Evolutionary conservation across 2,329 filamentous ascomycete species (phyloP).

Genomic region (Fusarium paranaense): DNA sequence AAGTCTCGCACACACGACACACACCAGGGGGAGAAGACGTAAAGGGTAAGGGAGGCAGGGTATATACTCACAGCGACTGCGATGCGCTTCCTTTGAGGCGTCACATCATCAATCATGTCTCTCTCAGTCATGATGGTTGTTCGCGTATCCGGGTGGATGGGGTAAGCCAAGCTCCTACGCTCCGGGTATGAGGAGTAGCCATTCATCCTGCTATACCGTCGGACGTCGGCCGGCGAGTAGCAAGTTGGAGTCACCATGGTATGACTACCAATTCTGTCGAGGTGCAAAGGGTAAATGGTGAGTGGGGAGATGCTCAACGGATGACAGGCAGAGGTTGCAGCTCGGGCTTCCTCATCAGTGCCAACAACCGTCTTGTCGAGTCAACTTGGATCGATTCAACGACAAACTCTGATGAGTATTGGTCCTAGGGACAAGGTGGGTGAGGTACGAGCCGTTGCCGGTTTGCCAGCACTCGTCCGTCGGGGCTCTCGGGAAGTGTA

Average conservation of each 20-base stretch:
- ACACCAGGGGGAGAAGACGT: constrained; percentile 28
- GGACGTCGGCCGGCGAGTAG: constrained; percentile 34
- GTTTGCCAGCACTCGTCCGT: constrained; percentile 34
- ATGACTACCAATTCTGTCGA: neutral
- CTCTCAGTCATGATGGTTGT: constrained; percentile 46
- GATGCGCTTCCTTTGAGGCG: constrained; percentile 67
- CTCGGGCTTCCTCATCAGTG: constrained; percentile 25
- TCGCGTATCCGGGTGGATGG: constrained; percentile 33
- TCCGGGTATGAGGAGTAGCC: constrained; percentile 39
- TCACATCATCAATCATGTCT: constrained; percentile 49
- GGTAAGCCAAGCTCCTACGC: constrained; percentile 32
- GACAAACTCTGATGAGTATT: neutral
- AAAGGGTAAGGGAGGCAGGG: neutral
- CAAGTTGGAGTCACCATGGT: constrained; percentile 38
- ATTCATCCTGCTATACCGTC: constrained; percentile 29
- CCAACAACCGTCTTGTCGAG: constrained; percentile 3
- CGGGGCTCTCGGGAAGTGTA: constrained; percentile 12
- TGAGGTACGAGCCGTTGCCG: constrained; percentile 11
- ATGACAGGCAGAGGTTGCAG: neutral
- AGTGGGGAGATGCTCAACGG: neutral
- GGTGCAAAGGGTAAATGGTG: neutral
- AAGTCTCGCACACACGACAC: constrained; percentile 41
- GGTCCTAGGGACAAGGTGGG: constrained; percentile 9
- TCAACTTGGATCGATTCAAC: neutral
- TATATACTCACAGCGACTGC: constrained; percentile 66